Conservation (phyloP, 805 yeast genomes). For the Candida saitoana region DNA sequence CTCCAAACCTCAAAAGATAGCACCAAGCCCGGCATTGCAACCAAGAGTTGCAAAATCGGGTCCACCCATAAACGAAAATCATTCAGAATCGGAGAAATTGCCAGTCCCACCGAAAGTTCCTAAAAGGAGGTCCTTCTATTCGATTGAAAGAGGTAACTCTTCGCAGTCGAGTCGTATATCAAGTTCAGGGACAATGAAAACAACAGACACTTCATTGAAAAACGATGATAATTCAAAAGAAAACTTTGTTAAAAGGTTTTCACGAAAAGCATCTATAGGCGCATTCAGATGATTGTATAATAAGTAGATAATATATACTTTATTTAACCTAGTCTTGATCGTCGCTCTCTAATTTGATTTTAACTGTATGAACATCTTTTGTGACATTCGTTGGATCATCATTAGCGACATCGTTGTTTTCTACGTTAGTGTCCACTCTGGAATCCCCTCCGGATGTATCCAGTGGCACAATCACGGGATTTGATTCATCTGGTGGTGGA, state of each 20-base stretch:
- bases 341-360: background rate
- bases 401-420: too few species aligned
- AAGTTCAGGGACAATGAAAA: constrained; percentile 12
- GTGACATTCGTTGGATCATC: background rate
- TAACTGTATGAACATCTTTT: background rate
- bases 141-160: background rate
- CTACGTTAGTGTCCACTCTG: too few species aligned
- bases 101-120: background rate
- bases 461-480: background rate
- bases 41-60: constrained; percentile 10
- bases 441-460: too few species aligned
- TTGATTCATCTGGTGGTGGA: background rate
- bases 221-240: constrained; percentile 13
- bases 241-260: constrained; percentile 28
- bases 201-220: constrained; percentile 20
- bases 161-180: constrained; percentile 2
- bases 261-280: constrained; percentile 31
- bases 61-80: constrained; percentile 9
- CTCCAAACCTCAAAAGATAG: constrained; percentile 48
- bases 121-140: background rate
- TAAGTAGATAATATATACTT: background rate
- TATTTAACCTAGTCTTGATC: background rate
- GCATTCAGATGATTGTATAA: background rate
- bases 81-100: background rate
- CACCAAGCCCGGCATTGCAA: constrained; percentile 44